Conservation (phyloP, 345 rosid genomes). For the Lepidium didymum region DNA sequence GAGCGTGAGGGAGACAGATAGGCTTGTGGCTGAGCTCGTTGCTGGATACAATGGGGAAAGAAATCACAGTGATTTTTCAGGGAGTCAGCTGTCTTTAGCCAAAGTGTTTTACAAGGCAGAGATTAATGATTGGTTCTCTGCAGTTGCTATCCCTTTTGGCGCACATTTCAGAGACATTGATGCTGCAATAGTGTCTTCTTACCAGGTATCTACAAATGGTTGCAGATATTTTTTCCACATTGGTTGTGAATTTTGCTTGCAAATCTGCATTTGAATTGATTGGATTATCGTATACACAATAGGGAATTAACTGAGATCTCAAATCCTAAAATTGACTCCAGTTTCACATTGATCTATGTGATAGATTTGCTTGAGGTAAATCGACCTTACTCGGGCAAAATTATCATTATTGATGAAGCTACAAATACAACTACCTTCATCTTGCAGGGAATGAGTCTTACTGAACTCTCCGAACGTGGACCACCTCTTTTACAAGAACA, state of each 20-base stretch:
- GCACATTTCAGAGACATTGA: conserved; percentile 69
- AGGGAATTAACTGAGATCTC: too few relatives aligned
- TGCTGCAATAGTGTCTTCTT: conserved; percentile 27
- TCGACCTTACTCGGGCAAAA: neutral
- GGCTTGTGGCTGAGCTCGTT: conserved; percentile 56
- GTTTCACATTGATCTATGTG: neutral
- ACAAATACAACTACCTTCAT: neutral
- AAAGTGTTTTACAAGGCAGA: conserved; percentile 56
- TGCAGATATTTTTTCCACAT: neutral
- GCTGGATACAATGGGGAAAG: conserved; percentile 37
- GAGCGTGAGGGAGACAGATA: conserved; percentile 45
- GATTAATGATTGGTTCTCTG: conserved; percentile 62
- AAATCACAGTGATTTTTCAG: too few relatives aligned
- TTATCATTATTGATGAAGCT: neutral
- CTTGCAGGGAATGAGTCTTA: conserved; percentile 54
- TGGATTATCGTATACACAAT: too few relatives aligned
- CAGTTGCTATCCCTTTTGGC: conserved; percentile 63
- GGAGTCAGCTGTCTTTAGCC: too few relatives aligned
- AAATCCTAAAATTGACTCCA: too few relatives aligned
- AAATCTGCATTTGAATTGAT: neutral
- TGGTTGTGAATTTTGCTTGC: neutral
- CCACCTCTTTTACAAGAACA: conserved; percentile 63
- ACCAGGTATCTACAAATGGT: conserved; percentile 39
- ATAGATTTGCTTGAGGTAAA: neutral
- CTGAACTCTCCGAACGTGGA: conserved; percentile 47